Evolutionary conservation across 306 rosid genomes (phyloP).

Genomic region (Abrus precatorius): DNA sequence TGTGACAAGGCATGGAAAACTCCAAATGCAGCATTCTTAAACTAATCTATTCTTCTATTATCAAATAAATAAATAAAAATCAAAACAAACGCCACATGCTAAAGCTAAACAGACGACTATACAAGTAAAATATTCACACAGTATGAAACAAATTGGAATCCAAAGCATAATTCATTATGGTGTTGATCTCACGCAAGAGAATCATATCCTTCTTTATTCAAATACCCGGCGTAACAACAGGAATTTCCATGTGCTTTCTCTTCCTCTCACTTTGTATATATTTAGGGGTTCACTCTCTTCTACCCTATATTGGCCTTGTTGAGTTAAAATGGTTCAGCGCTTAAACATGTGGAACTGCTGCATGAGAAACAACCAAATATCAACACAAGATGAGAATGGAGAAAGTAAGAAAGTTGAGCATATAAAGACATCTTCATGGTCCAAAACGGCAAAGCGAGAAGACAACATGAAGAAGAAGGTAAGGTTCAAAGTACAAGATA

Average conservation of each 20-base stretch:
- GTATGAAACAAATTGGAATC: slow-evolving; percentile 46
- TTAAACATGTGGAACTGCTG: slow-evolving; percentile 73
- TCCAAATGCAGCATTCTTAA: slow-evolving; percentile 22
- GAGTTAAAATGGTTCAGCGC: slow-evolving; percentile 9
- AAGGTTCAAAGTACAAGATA: slow-evolving; percentile 34
- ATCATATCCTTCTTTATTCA: slow-evolving; percentile 41
- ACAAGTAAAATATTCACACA: slow-evolving; percentile 19
- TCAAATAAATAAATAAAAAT: slow-evolving; percentile 6
- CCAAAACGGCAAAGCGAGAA: background rate
- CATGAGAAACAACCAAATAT: slow-evolving; percentile 51
- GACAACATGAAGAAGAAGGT: slow-evolving; percentile 41
- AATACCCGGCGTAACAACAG: slow-evolving; percentile 67
- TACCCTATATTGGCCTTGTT: background rate
- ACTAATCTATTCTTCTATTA: background rate
- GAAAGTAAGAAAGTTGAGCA: slow-evolving; percentile 43
- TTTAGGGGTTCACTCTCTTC: background rate
- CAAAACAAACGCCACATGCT: slow-evolving; percentile 23
- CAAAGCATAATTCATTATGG: slow-evolving; percentile 34
- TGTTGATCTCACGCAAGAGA: slow-evolving; percentile 51
- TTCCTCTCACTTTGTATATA: background rate
- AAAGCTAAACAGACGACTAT: slow-evolving; percentile 46
- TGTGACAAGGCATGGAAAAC: slow-evolving; percentile 10
- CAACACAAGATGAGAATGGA: slow-evolving; percentile 56
- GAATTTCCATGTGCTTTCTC: slow-evolving; percentile 70
- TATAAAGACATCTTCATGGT: background rate